Conservation (phyloP, 2,329 filamentous ascomycete genomes). For the Botrytis pseudocinerea region DNA sequence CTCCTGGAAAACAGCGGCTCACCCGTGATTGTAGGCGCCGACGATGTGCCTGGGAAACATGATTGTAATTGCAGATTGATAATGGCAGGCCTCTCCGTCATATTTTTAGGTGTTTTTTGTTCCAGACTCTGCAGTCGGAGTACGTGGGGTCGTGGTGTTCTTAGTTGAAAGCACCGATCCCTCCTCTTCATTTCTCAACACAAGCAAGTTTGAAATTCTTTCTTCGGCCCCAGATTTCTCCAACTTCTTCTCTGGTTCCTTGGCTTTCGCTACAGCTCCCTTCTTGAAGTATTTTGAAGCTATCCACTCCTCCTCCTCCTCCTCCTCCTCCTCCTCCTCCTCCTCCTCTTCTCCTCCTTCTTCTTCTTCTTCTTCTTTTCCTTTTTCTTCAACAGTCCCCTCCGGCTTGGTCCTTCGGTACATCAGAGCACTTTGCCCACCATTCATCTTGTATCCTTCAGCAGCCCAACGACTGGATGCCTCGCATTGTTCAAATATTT, state of each 20-base stretch:
- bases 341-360: too few relatives aligned
- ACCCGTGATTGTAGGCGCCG: not conserved
- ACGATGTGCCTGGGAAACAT: not conserved
- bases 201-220: not conserved
- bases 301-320: not conserved
- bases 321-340: too few relatives aligned
- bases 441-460: not conserved
- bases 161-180: not conserved
- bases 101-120: not conserved
- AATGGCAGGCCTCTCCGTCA: not conserved
- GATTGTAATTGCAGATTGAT: not conserved
- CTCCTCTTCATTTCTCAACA: not conserved
- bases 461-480: not conserved
- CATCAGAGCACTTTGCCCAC: not conserved
- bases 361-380: too few relatives aligned
- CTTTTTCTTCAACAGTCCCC: not conserved
- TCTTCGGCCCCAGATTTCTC: not conserved
- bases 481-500: not conserved
- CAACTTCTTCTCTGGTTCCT: not conserved
- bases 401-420: not conserved
- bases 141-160: not conserved
- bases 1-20: not conserved
- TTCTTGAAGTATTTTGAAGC: not conserved
- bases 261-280: not conserved
- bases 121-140: not conserved